Base-by-base conservation (phyloP, 78 protist species). In the Dictyostelium firmibasis region DNA sequence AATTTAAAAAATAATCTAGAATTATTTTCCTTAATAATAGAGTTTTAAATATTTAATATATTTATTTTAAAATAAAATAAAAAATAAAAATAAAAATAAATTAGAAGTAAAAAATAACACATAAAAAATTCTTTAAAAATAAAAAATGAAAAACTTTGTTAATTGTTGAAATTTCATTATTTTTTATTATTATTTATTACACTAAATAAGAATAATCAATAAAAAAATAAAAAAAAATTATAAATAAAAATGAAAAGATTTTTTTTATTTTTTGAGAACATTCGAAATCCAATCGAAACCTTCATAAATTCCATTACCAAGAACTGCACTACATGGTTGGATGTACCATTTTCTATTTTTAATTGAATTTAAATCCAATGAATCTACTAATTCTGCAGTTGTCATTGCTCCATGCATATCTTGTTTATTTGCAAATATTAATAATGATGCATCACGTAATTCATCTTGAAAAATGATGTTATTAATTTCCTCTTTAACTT, bases 371-470 rank as follows among this genome's bases (percentile, higher is more conserved):
- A 98, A 97, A 75, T 99, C 98, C 0, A 98, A 97, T 70, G 94
- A 94, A 84, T 98, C 98, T 18, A 98, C 97, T 77, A 98, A 92
- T 79, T 98, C 99, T 35, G 97, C 97, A 10, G 97, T 98, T 18
- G 74, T 76, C 98, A 98, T 97, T 77, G 99, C 98, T 84, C 96
- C 96, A 85, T 99, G 99, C 60, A 98, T 38, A 85, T 98, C 99
- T 88, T 96, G 97, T 86, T 98, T 98, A 97, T 98, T 98, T 33
- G 97, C 94, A 57, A 96, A 88, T 16, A 98, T 92, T 53, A 98
- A 81, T 25, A 98, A 83, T n/a, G 84, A 83, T 23, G 97, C 97
- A 36, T 96, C 88, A 27, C 91, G 36, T 25, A 97, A 97, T 36
- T 86, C 96, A 1, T 72, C 91, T 69, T 89, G 92, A 62, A 74